Evolutionary conservation across 805 yeast species (phyloP).

Genomic region (Cyberlindnera galapagoensis): DNA sequence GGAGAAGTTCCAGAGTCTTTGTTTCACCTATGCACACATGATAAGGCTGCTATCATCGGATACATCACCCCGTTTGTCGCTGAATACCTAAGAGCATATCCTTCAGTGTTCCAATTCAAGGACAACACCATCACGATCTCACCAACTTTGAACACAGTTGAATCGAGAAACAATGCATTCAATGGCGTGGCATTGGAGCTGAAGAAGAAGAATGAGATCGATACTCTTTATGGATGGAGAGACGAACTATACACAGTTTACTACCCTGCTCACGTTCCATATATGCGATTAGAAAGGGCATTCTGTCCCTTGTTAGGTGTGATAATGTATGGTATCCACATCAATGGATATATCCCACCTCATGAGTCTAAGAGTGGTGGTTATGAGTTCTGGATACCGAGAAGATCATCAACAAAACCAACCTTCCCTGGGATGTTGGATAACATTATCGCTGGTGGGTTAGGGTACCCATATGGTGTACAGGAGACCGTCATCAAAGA

Average conservation of each 20-base stretch:
- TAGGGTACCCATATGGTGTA: constrained; percentile 73
- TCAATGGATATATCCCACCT: constrained; percentile 68
- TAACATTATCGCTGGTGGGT: constrained; percentile 92
- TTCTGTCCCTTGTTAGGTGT: constrained; percentile 79
- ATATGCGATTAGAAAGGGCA: constrained; percentile 72
- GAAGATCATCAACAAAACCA: constrained; percentile 68
- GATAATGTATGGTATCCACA: constrained; percentile 84
- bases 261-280: constrained; percentile 46
- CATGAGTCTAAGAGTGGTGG: constrained; percentile 30
- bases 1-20: constrained; percentile 2
- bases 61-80: constrained; percentile 12
- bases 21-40: constrained; percentile 14
- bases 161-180: constrained; percentile 35
- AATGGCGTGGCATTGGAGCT: constrained; percentile 36
- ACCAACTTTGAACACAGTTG: constrained; percentile 29
- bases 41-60: constrained; percentile 12
- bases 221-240: constrained; percentile 69
- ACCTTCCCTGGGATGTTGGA: constrained; percentile 91
- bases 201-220: constrained; percentile 30
- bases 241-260: constrained; percentile 74
- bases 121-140: constrained; percentile 25
- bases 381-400: constrained; percentile 74
- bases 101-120: constrained; percentile 21
- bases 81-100: constrained; percentile 3
- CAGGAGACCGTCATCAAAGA: constrained; percentile 80